A percentile compares a stretch with the other conserved stretches of the same genome.
These are phyloP conservation scores for Grosmannia clavigera DNA, from an alignment of 2,329 filamentous ascomycete species.

Conservation along the genomic window DNA sequence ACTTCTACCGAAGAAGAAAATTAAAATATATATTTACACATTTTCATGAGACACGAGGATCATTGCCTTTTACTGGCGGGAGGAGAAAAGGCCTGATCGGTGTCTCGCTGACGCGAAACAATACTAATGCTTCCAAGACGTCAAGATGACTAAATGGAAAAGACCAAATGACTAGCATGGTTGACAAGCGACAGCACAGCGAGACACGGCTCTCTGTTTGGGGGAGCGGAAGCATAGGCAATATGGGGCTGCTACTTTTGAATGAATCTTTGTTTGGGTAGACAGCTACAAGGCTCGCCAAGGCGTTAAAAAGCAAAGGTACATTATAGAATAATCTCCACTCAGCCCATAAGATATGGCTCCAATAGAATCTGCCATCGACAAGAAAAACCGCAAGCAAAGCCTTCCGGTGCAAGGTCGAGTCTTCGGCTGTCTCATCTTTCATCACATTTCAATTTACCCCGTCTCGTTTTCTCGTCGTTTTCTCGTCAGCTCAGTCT, in stretches of 20 bases:
- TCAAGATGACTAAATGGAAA: neutral
- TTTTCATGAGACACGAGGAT: neutral
- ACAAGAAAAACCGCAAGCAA: too few species aligned
- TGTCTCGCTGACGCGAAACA: neutral
- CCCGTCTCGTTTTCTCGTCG: neutral
- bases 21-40: neutral
- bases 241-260: neutral
- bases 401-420: too few species aligned
- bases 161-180: neutral
- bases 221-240: neutral
- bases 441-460: too few species aligned
- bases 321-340: slow-evolving; percentile 1
- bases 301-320: neutral
- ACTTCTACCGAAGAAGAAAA: slow-evolving; percentile 12
- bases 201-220: neutral
- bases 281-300: neutral
- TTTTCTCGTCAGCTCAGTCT: neutral
- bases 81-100: neutral
- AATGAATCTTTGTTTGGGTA: neutral
- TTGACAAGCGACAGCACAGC: neutral
- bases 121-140: neutral
- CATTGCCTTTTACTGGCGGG: neutral
- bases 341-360: neutral
- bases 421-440: too few species aligned
- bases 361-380: neutral